A percentile compares a stretch with the other conserved stretches of the same genome.
Conservation (phyloP, 1,284 basidiomycete genomes). For the Moniliophthora roreri region DNA sequence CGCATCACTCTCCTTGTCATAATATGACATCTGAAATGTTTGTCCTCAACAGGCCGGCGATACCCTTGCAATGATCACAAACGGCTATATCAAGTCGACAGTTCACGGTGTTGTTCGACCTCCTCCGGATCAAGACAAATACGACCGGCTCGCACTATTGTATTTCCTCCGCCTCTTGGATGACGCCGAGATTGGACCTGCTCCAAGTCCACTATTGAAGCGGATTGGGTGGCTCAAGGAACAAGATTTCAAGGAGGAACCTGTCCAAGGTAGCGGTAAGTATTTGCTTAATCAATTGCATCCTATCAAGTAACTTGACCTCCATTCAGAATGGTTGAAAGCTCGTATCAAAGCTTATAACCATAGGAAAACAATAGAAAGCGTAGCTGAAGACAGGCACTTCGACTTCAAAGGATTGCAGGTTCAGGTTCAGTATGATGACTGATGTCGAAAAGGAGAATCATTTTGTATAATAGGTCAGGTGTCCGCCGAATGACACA, state of each 20-base stretch:
- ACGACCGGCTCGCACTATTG: conserved; percentile 14
- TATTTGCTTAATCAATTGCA: not conserved
- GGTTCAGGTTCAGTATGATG: conserved; percentile 13
- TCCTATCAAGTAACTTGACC: too few species aligned
- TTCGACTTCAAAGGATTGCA: conserved; percentile 16
- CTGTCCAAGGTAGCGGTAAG: not conserved
- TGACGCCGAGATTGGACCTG: not conserved
- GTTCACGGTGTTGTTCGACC: conserved; percentile 48
- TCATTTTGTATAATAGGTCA: too few species aligned
- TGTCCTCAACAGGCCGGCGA: conserved; percentile 5
- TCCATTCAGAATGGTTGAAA: too few species aligned
- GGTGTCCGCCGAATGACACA: too few species aligned
- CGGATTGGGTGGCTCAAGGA: not conserved
- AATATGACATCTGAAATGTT: not conserved
- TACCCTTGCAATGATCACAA: conserved; percentile 3
- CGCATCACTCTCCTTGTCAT: not conserved
- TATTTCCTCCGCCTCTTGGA: not conserved
- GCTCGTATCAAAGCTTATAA: conserved; percentile 10
- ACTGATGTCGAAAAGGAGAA: not conserved
- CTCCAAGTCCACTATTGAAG: not conserved
- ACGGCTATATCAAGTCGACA: conserved; percentile 33
- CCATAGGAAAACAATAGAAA: conserved; percentile 7
- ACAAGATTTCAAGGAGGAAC: not conserved
- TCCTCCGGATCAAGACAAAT: conserved; percentile 39
- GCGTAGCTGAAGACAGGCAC: conserved; percentile 2